phyloP scores from a whole-genome alignment of 2,329 filamentous ascomycete genomes.

The Aspergillus pseudoviridinutans region DNA sequence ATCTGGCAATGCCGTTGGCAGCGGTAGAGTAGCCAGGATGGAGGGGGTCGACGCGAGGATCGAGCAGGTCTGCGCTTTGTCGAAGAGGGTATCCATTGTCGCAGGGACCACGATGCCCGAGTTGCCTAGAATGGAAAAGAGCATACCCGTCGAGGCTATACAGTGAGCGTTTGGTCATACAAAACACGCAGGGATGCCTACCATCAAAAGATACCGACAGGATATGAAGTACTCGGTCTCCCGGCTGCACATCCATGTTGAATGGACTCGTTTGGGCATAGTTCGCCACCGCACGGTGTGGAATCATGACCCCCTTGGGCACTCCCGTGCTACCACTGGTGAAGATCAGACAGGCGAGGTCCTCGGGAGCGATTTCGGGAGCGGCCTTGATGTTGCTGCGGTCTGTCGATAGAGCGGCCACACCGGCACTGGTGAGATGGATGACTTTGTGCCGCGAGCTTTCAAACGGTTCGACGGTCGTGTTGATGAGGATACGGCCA shows the following conservation, averaged over 20 bases:
- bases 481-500: neutral
- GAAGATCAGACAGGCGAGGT: neutral
- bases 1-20: neutral
- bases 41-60: neutral
- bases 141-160: neutral
- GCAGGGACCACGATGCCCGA: neutral
- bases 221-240: neutral
- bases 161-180: neutral
- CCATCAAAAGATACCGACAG: neutral
- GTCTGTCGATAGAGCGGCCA: neutral
- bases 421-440: neutral
- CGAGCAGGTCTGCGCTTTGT: neutral
- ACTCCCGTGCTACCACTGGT: neutral
- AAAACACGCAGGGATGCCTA: neutral
- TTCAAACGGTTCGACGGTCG: neutral
- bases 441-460: neutral
- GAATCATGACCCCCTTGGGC: neutral
- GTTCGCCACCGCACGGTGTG: neutral
- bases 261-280: neutral
- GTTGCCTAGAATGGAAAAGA: neutral
- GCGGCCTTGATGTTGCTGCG: neutral
- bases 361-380: neutral
- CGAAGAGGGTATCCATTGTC: neutral
- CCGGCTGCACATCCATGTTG: neutral
- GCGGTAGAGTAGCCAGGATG: neutral